Conservation (phyloP, 768 basidiomycete genomes). For the Mycena haematopus region DNA sequence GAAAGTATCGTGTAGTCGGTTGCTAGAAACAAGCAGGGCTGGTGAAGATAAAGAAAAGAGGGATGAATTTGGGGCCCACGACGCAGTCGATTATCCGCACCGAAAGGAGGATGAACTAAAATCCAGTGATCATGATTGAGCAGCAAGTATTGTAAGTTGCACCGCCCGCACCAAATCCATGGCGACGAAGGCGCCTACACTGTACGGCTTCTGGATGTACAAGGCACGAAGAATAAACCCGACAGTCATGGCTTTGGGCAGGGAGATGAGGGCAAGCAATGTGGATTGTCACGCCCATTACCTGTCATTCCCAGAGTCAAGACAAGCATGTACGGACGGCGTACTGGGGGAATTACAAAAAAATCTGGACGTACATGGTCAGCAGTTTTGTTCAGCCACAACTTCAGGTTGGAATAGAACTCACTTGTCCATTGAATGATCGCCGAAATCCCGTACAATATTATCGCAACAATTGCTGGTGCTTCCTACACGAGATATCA, state of each 20-base stretch:
- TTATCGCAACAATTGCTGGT: conserved; percentile 16
- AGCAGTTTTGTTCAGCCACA: background rate
- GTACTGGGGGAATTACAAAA: background rate
- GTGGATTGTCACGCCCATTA: background rate
- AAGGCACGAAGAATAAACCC: conserved; percentile 10
- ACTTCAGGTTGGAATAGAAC: background rate
- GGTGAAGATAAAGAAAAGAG: background rate
- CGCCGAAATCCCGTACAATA: conserved; percentile 20
- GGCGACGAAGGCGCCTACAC: conserved; percentile 9
- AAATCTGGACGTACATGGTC: conserved; percentile 1
- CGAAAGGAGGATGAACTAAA: conserved; percentile 23
- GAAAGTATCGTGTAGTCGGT: conserved; percentile 60
- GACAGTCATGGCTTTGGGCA: conserved; percentile 7
- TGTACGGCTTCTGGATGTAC: background rate
- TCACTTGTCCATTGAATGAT: conserved; percentile 25
- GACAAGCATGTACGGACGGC: conserved; percentile 18
- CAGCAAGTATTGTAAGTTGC: background rate
- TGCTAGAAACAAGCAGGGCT: conserved; percentile 68
- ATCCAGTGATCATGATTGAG: background rate
- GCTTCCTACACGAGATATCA: conserved; percentile 5
- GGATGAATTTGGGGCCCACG: background rate
- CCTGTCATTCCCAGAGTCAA: conserved; percentile 30
- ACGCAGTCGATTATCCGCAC: background rate
- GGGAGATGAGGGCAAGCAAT: background rate
- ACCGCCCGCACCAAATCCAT: conserved; percentile 11